Conservation (phyloP, 192 early-diverging fungal genomes). For the Chytriomyces sp. region DNA sequence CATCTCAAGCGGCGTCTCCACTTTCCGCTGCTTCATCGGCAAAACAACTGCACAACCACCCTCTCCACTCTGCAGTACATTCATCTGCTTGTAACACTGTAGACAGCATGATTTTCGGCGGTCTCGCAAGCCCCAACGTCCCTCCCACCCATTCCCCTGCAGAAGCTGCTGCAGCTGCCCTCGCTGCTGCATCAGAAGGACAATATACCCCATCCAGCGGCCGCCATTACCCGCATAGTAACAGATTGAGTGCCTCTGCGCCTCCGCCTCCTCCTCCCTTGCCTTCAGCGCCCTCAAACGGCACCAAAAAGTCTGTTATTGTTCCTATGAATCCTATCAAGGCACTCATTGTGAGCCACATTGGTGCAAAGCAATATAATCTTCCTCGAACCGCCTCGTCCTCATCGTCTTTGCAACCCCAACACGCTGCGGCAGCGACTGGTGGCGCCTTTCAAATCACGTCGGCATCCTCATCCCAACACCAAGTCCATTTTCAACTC, state of each 20-base stretch:
- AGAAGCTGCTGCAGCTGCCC: background rate
- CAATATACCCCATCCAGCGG: background rate
- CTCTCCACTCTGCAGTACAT: too few relatives aligned
- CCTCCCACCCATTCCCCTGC: background rate
- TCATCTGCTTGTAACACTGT: background rate
- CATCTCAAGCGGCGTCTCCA: too few relatives aligned
- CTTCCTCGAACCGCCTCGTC: too few relatives aligned
- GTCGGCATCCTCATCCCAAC: too few relatives aligned
- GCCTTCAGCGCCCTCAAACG: background rate
- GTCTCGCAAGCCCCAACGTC: background rate
- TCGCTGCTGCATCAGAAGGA: background rate
- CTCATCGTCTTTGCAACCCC: too few relatives aligned
- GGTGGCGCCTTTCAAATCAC: too few relatives aligned
- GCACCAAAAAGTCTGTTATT: background rate
- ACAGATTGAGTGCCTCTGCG: background rate
- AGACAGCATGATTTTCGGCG: background rate
- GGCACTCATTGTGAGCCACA: conserved; percentile 21
- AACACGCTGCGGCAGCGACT: too few relatives aligned
- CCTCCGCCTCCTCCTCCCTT: background rate
- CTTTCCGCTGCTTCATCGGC: too few relatives aligned
- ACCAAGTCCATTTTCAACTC: too few relatives aligned
- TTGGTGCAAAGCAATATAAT: conserved; percentile 7
- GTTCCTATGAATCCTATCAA: conserved; percentile 20
- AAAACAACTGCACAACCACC: too few relatives aligned
- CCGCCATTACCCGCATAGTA: too few relatives aligned